Evolutionary conservation across 2,329 filamentous ascomycete species (phyloP), one percentile per base, ranked within the genome.

Genomic region (Emergomyces africanus): DNA sequence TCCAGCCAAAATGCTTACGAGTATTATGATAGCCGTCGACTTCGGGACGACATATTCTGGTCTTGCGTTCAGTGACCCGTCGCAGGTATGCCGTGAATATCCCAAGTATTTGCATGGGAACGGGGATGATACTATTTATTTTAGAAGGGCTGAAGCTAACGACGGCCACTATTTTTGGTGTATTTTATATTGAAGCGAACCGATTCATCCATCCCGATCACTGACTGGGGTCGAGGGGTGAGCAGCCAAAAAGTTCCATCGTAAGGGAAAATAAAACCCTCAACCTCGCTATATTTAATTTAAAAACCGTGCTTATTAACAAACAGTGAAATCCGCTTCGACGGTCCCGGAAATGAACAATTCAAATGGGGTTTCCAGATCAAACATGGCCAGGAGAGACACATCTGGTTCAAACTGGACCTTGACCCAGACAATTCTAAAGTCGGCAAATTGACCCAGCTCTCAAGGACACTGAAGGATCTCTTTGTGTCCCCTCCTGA

Each of bases 211-310:
- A 55, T 55, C 54, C 54, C 54, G 8, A 55, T 55, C 23, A 42
- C 54, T 15, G 54, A 55, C 54, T 55, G 54, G 54, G 54, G 54
- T 20, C 54, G 54, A 12, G 54, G 54, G n/a, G 54, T 55, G 30
- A 55, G 37, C n/a, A 55, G 54, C 39, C 54, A 55, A 55, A 55
- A 55, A 55, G 54, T 55, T 39, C 54, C 54, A 55, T 46, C 54
- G 54, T 55, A 55, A 55, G 54, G 20, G 37, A 54, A 41, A 37
- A 23, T 39, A 33, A 33, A 8, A 55, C 15, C 10, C 33, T 42
- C 54, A 33, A 54, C 18, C 30, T 39, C 20, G 3, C 30, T 15
- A 18, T 35, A 39, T n/a, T n/a, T n/a, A n/a, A n/a, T n/a, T n/a
- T n/a, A n/a, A n/a, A n/a, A 14, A 39, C n/a, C 28, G 25, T 10